Evolutionary conservation across 352 stramenopile genomes (phyloP), one percentile per base, ranked within the genome.

Genomic region (Phytophthora multivora): DNA sequence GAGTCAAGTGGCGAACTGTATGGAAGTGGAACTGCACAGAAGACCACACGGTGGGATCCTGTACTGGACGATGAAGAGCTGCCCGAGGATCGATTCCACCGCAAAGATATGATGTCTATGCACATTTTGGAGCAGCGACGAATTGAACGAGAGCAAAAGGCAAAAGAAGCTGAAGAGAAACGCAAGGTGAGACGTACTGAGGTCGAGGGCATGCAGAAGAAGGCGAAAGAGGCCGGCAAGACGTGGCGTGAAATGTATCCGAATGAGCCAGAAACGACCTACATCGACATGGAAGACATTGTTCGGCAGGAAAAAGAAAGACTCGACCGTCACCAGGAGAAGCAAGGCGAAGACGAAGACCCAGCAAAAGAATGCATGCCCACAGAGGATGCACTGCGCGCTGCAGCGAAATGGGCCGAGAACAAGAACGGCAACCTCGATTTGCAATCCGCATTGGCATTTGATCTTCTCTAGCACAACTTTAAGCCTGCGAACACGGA

Each of bases 61-160:
- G 82, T 91, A 26, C 59, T 83, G 28, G 81, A 93, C 39, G 81
- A 92, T 23, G 81, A 90, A 63, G 82, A 93, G 48, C 75, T 94
- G 3, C 83, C 86, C 1, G 81, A 94, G 50, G 82, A 94, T n/a
- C 56, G 71, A 10, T 94, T 91, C 54, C 86, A 94, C 28, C 78
- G 77, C 40, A 84, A 86, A 40, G 82, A 94, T 58, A 90, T 94
- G 81, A 80, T 94, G 76, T 94, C 86, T 11, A 93, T 94, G 83
- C 84, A 91, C 52, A 90, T 90, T 69, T 66, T 94, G 21, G 86
- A 94, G 57, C 82, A 93, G 59, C 72, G 80, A 28, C 73, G 72
- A 30, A 30, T 70, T 36, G 86, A 93, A 47, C 74, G 75, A 10
- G 75, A 78, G 33, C 72, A 90, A 59, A 91, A 90, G 21, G 65